phyloP scores from a whole-genome alignment of 108 stramenopile species.

The Cyclotella atomus region DNA sequence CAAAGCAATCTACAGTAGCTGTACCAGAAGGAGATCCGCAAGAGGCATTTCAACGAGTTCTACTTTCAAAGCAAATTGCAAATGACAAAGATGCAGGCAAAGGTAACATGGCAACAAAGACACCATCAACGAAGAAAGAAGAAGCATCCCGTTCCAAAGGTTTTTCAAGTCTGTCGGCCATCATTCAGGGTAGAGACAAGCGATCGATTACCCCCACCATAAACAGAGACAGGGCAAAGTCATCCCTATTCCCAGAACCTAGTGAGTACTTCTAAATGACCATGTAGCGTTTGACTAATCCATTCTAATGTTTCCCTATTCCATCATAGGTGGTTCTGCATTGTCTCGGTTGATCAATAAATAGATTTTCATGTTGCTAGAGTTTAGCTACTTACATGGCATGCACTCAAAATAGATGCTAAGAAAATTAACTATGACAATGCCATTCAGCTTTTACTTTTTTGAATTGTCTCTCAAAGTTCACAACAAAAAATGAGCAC shows the following conservation, averaged over 20 bases:
- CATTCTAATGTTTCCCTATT: background rate
- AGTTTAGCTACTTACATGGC: too few species aligned
- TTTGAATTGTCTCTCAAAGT: too few species aligned
- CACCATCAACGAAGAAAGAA: background rate
- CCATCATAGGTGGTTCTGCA: background rate
- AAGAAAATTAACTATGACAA: too few species aligned
- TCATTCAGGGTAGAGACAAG: conserved; percentile 1
- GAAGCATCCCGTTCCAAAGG: background rate
- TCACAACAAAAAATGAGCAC: too few species aligned
- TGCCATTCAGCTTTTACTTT: too few species aligned
- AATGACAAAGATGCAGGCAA: background rate
- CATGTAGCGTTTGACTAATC: background rate
- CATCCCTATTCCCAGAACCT: background rate
- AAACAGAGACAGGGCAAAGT: background rate
- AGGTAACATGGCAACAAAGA: background rate
- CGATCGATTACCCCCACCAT: background rate
- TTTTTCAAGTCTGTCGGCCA: conserved; percentile 1
- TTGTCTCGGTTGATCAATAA: conserved; percentile 2
- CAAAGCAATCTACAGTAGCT: background rate
- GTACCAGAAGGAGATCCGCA: conserved; percentile 13
- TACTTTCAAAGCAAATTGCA: conserved; percentile 37
- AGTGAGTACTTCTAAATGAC: background rate
- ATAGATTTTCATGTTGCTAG: too few species aligned
- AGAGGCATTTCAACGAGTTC: conserved; percentile 40
- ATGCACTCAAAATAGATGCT: too few species aligned